phyloP scores from a whole-genome alignment of 1,284 basidiomycete genomes.

The Rhizoctonia solani region DNA sequence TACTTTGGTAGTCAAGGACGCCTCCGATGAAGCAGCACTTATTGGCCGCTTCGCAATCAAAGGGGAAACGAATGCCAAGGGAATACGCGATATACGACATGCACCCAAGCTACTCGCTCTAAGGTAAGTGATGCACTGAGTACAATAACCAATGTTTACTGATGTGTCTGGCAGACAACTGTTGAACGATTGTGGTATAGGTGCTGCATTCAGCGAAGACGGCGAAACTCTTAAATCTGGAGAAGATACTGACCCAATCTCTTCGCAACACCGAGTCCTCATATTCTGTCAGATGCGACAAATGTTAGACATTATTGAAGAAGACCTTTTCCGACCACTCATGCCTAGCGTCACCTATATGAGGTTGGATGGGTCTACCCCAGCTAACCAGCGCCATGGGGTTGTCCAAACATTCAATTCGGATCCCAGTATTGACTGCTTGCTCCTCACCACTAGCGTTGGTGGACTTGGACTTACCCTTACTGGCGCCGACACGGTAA shows the following conservation, averaged over 20 bases:
- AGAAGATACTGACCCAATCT: slow-evolving; percentile 52
- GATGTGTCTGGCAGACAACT: slow-evolving; percentile 69
- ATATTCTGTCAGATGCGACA: slow-evolving; percentile 99
- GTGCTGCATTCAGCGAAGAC: slow-evolving; percentile 46
- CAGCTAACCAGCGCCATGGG: slow-evolving; percentile 87
- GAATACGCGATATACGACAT: slow-evolving; percentile 80
- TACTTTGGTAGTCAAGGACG: slow-evolving; percentile 77
- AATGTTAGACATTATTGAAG: slow-evolving; percentile 98
- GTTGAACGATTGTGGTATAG: slow-evolving; percentile 93
- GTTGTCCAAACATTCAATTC: slow-evolving; percentile 98
- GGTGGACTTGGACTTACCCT: slow-evolving; percentile 95
- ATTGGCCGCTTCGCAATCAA: slow-evolving; percentile 5
- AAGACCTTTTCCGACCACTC: slow-evolving; percentile 84
- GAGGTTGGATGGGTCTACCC: slow-evolving; percentile 92
- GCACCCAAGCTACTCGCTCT: slow-evolving; percentile 94
- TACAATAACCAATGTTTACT: slow-evolving; percentile 10
- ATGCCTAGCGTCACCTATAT: slow-evolving; percentile 99
- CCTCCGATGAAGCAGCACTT: slow-evolving; percentile 17
- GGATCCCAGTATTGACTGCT: slow-evolving; percentile 96
- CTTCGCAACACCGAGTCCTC: slow-evolving; percentile 94
- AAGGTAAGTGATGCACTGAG: slow-evolving; percentile 56
- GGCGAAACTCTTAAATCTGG: slow-evolving; percentile 37
- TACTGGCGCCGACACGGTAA: slow-evolving; percentile 98
- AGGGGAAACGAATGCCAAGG: slow-evolving; percentile 41
- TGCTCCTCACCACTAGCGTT: slow-evolving; percentile 95